These are phyloP conservation scores for Pestalotiopsis sp. DNA, from an alignment of 2,329 filamentous ascomycete species.

Conservation along the genomic window DNA sequence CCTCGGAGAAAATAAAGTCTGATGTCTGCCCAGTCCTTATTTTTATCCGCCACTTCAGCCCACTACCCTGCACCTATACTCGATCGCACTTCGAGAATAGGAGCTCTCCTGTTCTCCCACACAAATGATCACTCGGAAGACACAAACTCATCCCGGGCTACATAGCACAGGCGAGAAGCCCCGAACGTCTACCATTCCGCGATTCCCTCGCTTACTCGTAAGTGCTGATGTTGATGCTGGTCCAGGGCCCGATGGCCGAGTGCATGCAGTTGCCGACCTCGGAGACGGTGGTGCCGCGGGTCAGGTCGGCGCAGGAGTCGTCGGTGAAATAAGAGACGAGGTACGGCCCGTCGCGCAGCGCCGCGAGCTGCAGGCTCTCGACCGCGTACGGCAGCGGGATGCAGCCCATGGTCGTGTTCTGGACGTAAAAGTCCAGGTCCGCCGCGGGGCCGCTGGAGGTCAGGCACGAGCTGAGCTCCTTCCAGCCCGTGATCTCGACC, in stretches of 20 bases:
- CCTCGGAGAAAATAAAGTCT: no score
- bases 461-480: background rate
- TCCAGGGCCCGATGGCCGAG: background rate
- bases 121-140: background rate
- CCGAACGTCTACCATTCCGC: background rate
- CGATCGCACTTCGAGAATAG: background rate
- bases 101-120: background rate
- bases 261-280: background rate
- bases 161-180: no score
- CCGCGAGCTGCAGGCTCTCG: background rate
- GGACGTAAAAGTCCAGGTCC: background rate
- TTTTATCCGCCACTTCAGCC: no score
- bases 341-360: background rate
- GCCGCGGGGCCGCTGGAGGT: background rate
- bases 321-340: slow-evolving; percentile 6
- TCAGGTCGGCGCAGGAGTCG: background rate
- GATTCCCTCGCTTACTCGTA: background rate
- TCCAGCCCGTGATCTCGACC: background rate
- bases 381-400: background rate
- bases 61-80: no score
- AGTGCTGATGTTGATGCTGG: background rate
- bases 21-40: no score
- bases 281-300: slow-evolving; percentile 4
- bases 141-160: no score
- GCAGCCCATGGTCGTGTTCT: background rate